Evolutionary conservation across 2,329 filamentous ascomycete genomes (phyloP).

Genomic region (Trichoderma cornu-damae): DNA sequence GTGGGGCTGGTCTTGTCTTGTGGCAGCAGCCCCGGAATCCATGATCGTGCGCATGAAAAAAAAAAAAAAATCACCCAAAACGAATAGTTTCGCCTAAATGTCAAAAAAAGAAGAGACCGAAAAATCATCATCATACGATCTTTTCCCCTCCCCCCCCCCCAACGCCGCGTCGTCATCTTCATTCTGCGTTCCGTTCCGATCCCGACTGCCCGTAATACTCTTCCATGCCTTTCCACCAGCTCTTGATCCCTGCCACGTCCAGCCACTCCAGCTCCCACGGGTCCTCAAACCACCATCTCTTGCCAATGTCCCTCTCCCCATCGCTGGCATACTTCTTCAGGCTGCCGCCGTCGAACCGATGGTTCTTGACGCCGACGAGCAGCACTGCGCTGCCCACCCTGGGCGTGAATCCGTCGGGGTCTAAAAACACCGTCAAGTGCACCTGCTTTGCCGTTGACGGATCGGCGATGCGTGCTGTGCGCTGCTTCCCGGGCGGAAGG

Average conservation of each 20-base stretch:
- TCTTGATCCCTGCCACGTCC: slow-evolving; percentile 40
- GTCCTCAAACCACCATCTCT: slow-evolving; percentile 49
- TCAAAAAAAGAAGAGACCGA: background rate
- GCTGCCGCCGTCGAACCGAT: slow-evolving; percentile 46
- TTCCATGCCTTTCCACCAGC: slow-evolving; percentile 40
- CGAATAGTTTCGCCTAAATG: background rate
- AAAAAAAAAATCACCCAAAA: background rate
- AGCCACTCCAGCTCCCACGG: slow-evolving; percentile 47
- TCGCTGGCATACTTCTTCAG: slow-evolving; percentile 44
- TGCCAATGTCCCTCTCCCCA: slow-evolving; percentile 29
- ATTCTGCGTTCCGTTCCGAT: background rate
- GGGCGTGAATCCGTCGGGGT: slow-evolving; percentile 46
- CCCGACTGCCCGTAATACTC: slow-evolving; percentile 1
- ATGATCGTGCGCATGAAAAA: background rate
- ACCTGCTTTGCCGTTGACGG: slow-evolving; percentile 50
- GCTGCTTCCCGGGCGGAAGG: slow-evolving; percentile 46
- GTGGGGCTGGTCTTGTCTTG: too few species aligned
- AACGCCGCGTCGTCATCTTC: background rate
- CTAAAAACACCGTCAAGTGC: slow-evolving; percentile 50
- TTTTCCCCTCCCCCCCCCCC: too few species aligned
- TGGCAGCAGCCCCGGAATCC: background rate
- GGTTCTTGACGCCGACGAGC: slow-evolving; percentile 53
- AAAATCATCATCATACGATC: slow-evolving; percentile 5
- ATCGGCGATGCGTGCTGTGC: slow-evolving; percentile 48
- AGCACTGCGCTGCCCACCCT: slow-evolving; percentile 46